phyloP scores from a whole-genome alignment of 1,284 basidiomycete genomes.

The Tilletia caries region DNA sequence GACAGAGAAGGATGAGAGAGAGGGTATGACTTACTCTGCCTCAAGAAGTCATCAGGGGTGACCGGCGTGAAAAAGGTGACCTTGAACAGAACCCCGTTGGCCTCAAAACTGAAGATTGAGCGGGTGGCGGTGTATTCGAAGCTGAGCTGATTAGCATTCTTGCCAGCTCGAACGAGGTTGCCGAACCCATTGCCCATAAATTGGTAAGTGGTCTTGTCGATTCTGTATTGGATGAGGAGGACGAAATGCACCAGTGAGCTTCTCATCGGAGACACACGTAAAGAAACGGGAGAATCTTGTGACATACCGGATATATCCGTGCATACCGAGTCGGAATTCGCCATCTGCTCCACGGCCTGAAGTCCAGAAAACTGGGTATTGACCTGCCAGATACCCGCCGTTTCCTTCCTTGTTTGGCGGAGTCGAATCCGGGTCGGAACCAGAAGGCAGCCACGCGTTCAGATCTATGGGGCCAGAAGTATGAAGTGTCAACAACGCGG shows the following conservation, averaged over 20 bases:
- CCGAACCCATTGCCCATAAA: slow-evolving; percentile 50
- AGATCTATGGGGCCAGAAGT: slow-evolving; percentile 23
- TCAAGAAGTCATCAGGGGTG: slow-evolving; percentile 43
- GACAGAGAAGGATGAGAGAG: no score
- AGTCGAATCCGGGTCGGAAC: slow-evolving; percentile 27
- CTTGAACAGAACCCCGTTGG: slow-evolving; percentile 41
- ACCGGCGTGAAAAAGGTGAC: slow-evolving; percentile 51
- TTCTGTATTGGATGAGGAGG: slow-evolving; percentile 3
- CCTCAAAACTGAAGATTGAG: slow-evolving; percentile 47
- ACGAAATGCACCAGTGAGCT: no score
- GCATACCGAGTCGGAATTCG: slow-evolving; percentile 43
- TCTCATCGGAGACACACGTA: no score
- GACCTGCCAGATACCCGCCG: slow-evolving; percentile 42
- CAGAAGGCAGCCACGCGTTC: slow-evolving; percentile 44
- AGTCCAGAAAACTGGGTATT: slow-evolving; percentile 46
- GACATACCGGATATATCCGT: slow-evolving; percentile 34
- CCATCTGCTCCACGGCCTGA: slow-evolving; percentile 47
- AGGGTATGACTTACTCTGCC: slow-evolving; percentile 33
- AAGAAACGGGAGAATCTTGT: not conserved
- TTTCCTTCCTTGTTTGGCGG: slow-evolving; percentile 46
- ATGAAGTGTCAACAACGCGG: not conserved
- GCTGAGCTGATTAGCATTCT: slow-evolving; percentile 39
- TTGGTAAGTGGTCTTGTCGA: slow-evolving; percentile 43
- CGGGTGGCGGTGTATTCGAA: slow-evolving; percentile 47
- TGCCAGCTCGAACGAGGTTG: slow-evolving; percentile 34